Conservation (phyloP, 2,329 filamentous ascomycete genomes). For the Cladosporium sp. region DNA sequence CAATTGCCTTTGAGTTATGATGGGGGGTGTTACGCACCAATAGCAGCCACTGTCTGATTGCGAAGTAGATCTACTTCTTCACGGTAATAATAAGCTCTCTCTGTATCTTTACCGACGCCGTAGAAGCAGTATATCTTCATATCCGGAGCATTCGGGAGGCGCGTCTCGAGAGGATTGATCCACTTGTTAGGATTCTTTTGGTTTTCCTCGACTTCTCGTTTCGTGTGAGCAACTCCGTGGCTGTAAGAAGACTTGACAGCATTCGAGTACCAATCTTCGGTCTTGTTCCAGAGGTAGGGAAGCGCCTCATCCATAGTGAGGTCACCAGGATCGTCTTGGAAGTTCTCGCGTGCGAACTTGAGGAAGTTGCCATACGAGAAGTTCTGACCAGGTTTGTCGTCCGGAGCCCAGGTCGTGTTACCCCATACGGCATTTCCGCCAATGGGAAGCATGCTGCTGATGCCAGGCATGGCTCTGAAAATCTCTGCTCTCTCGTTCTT, state of each 20-base stretch:
- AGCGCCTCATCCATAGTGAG: constrained; percentile 79
- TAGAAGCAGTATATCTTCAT: constrained; percentile 98
- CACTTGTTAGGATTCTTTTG: constrained; percentile 66
- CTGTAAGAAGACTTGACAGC: constrained; percentile 78
- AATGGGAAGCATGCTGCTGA: constrained; percentile 94
- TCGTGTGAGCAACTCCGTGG: constrained; percentile 80
- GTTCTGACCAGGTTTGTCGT: constrained; percentile 74
- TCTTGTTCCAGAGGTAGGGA: constrained; percentile 73
- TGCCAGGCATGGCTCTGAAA: constrained; percentile 94
- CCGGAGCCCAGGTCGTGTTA: constrained; percentile 81
- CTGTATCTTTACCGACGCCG: constrained; percentile 88
- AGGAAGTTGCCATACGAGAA: constrained; percentile 78
- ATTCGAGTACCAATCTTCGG: constrained; percentile 82
- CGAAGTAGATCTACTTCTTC: constrained; percentile 62
- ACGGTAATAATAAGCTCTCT: constrained; percentile 90
- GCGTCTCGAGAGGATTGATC: constrained; percentile 91
- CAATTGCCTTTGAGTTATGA: neutral
- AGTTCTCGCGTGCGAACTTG: constrained; percentile 72
- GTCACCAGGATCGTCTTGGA: constrained; percentile 59
- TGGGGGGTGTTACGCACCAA: constrained; percentile 26
- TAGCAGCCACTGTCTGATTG: constrained; percentile 59
- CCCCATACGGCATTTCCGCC: constrained; percentile 96
- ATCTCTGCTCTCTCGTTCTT: constrained; percentile 89
- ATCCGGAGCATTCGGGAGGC: constrained; percentile 81
- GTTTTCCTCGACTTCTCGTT: constrained; percentile 72